Conservation (phyloP, 2,329 filamentous ascomycete species). For the Colletotrichum cuscutae region DNA sequence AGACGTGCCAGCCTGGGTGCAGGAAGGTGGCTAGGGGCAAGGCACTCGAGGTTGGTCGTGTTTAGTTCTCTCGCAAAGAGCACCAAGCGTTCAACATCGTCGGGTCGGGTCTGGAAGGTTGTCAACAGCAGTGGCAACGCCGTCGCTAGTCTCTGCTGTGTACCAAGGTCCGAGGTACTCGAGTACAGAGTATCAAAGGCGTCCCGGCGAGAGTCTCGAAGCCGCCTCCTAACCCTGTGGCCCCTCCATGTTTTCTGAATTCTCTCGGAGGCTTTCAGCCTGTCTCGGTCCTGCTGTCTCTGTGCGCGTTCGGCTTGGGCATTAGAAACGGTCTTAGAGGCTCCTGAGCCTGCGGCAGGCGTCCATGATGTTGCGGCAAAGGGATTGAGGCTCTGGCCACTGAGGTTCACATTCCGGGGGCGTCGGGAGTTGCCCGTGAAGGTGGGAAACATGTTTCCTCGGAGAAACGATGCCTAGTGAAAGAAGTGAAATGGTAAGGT, state of each 20-base stretch:
- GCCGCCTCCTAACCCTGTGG: constrained; percentile 68
- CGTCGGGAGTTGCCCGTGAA: constrained; percentile 91
- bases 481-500: background rate
- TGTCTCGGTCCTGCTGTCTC: constrained; percentile 83
- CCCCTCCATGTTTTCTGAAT: constrained; percentile 90
- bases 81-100: constrained; percentile 60
- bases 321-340: constrained; percentile 82
- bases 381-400: constrained; percentile 83
- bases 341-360: constrained; percentile 66
- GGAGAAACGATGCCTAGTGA: background rate
- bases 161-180: constrained; percentile 44
- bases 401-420: constrained; percentile 92
- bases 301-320: constrained; percentile 87
- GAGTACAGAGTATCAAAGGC: constrained; percentile 72
- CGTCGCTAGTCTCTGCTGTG: constrained; percentile 47
- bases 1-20: constrained; percentile 47
- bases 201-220: constrained; percentile 67
- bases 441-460: constrained; percentile 80
- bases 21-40: constrained; percentile 46
- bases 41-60: constrained; percentile 45
- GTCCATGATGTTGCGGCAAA: constrained; percentile 74
- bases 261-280: constrained; percentile 75
- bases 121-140: constrained; percentile 61
- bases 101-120: constrained; percentile 56
- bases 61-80: constrained; percentile 57